These are phyloP conservation scores for Porphyrellus cyaneotinctus DNA, from an alignment of 768 basidiomycete genomes.

Conservation along the genomic window DNA sequence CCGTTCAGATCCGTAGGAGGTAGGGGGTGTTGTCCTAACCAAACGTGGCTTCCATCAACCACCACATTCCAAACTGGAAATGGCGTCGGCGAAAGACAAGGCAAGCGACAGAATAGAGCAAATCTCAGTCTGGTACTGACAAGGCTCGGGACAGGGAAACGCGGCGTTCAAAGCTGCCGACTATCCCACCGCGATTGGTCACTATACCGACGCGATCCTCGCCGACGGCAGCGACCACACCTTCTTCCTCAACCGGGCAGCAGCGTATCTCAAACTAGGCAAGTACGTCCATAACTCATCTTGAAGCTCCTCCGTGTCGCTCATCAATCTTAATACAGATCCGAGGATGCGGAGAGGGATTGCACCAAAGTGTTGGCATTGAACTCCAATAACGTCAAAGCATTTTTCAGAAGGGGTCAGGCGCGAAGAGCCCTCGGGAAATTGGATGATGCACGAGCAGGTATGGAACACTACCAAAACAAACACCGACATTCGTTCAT, in stretches of 20 bases:
- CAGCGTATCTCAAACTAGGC: slow-evolving; percentile 90
- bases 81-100: slow-evolving; percentile 38
- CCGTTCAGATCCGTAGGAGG: background rate
- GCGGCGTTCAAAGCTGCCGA: slow-evolving; percentile 78
- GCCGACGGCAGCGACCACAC: slow-evolving; percentile 69
- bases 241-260: slow-evolving; percentile 82
- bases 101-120: slow-evolving; percentile 2
- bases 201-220: slow-evolving; percentile 79
- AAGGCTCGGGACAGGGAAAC: slow-evolving; percentile 63
- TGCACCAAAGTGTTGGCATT: slow-evolving; percentile 62
- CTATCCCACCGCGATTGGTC: slow-evolving; percentile 75
- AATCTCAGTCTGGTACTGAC: background rate
- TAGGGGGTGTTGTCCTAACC: too few relatives aligned
- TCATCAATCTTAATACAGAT: slow-evolving; percentile 37
- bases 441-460: slow-evolving; percentile 55
- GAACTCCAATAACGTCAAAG: slow-evolving; percentile 66
- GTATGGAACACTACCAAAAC: slow-evolving; percentile 28
- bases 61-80: slow-evolving; percentile 13
- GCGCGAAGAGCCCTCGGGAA: slow-evolving; percentile 57
- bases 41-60: slow-evolving; percentile 5
- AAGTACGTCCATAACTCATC: slow-evolving; percentile 60
- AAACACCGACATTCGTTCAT: background rate
- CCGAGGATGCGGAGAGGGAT: slow-evolving; percentile 78
- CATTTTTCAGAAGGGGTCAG: slow-evolving; percentile 72
- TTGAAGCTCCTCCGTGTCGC: background rate